Conservation (phyloP, 2,329 filamentous ascomycete species). For the Akanthomyces dipterigenus region DNA sequence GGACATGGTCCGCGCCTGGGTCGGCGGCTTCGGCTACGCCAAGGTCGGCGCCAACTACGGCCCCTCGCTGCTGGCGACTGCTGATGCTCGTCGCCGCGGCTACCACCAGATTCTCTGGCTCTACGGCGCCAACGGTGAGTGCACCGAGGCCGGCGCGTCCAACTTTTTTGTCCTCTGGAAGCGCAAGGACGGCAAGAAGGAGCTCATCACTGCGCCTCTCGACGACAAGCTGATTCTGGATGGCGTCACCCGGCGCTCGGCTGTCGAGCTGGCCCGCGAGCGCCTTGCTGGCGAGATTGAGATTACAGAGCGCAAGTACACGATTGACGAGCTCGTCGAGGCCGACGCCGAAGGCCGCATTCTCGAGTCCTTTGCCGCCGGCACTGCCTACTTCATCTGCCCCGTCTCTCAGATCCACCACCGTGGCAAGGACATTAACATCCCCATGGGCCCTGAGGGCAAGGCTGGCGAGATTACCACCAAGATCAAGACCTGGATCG, state of each 20-base stretch:
- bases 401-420: constrained; percentile 64
- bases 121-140: constrained; percentile 67
- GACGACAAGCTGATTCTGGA: constrained; percentile 80
- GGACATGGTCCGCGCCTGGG: constrained; percentile 86
- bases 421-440: constrained; percentile 54
- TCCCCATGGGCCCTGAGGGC: constrained; percentile 51
- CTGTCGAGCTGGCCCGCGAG: constrained; percentile 64
- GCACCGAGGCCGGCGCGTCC: constrained; percentile 85
- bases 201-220: constrained; percentile 76
- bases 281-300: constrained; percentile 55
- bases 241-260: constrained; percentile 77
- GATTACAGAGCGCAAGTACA: constrained; percentile 76
- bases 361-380: constrained; percentile 78
- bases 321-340: constrained; percentile 68
- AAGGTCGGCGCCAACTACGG: constrained; percentile 95
- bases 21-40: constrained; percentile 84
- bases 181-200: constrained; percentile 42
- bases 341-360: constrained; percentile 69
- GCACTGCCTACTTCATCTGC: constrained; percentile 74
- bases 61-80: constrained; percentile 70
- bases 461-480: constrained; percentile 47
- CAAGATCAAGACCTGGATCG: constrained; percentile 60
- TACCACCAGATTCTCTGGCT: constrained; percentile 94
- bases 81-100: constrained; percentile 64
- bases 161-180: constrained; percentile 89